These are phyloP conservation scores for Volvariella volvacea DNA, from an alignment of 1,284 basidiomycete species.

Conservation along the genomic window DNA sequence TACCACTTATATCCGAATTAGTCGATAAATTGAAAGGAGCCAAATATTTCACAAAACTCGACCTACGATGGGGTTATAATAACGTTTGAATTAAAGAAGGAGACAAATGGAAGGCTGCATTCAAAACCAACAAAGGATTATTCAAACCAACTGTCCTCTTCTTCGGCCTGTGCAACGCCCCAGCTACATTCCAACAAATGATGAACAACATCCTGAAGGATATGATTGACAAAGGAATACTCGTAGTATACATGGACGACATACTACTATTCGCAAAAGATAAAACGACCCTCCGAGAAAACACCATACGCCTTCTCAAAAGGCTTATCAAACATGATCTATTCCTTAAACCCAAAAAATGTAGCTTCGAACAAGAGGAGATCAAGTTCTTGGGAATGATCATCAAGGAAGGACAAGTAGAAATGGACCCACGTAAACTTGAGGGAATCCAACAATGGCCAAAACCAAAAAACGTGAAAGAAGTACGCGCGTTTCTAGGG, in stretches of 20 bases:
- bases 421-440: conserved; percentile 36
- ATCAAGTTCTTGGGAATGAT: conserved; percentile 37
- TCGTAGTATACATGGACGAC: conserved; percentile 10
- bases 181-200: no score
- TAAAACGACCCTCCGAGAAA: conserved; percentile 12
- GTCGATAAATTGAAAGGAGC: no score
- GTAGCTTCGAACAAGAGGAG: conserved; percentile 21
- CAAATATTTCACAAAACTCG: no score
- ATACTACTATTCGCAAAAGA: conserved; percentile 12
- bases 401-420: conserved; percentile 21
- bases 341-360: no score
- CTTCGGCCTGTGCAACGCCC: no score
- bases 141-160: conserved; percentile 27
- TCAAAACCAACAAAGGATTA: conserved; percentile 23
- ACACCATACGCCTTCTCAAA: conserved; percentile 21
- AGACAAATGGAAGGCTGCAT: conserved; percentile 29
- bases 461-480: no score
- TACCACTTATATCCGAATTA: no score
- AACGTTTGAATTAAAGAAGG: conserved; percentile 23
- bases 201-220: no score
- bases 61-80: conserved; percentile 15
- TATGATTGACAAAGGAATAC: no score
- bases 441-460: conserved; percentile 16
- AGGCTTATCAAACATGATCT: no score
- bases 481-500: conserved; percentile 22